A percentile compares a stretch with the other conserved stretches of the same genome.
Evolutionary conservation across 2,329 filamentous ascomycete genomes (phyloP).

Genomic region (Tricladium varicosporioides): DNA sequence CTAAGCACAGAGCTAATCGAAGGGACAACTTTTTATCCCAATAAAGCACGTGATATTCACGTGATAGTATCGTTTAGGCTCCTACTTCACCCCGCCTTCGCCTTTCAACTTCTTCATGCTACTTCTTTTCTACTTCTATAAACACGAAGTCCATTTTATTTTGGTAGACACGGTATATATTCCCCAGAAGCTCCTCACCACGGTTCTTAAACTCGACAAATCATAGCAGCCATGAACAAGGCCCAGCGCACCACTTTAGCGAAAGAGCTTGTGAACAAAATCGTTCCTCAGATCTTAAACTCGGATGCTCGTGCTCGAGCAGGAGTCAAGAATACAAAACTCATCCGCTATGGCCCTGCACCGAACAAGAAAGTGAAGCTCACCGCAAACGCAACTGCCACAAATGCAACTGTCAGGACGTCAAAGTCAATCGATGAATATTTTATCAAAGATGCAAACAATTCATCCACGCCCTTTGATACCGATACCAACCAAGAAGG

Average conservation of each 20-base stretch:
- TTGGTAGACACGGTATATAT: too few relatives aligned
- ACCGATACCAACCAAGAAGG: neutral
- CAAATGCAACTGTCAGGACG: too few relatives aligned
- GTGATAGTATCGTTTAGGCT: too few relatives aligned
- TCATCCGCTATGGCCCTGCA: conserved; percentile 16
- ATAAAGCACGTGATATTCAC: too few relatives aligned
- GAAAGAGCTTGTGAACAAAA: conserved; percentile 25
- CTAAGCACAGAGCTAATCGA: too few relatives aligned
- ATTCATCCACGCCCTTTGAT: neutral
- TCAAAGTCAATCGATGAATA: too few relatives aligned
- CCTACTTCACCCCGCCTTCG: too few relatives aligned
- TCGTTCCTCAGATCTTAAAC: conserved; percentile 23
- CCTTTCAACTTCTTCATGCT: too few relatives aligned
- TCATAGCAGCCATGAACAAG: conserved; percentile 12
- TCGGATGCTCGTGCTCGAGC: conserved; percentile 12
- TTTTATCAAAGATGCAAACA: neutral
- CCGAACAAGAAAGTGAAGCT: neutral
- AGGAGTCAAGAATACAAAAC: conserved; percentile 15
- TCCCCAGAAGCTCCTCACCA: neutral
- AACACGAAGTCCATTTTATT: too few relatives aligned
- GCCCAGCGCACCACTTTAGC: conserved; percentile 21
- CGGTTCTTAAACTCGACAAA: neutral
- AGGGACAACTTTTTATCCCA: too few relatives aligned
- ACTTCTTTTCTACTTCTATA: too few relatives aligned
- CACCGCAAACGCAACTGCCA: too few relatives aligned